These are phyloP conservation scores for Bipolaris sorokiniana DNA, from an alignment of 2,329 filamentous ascomycete genomes.

Conservation along the genomic window DNA sequence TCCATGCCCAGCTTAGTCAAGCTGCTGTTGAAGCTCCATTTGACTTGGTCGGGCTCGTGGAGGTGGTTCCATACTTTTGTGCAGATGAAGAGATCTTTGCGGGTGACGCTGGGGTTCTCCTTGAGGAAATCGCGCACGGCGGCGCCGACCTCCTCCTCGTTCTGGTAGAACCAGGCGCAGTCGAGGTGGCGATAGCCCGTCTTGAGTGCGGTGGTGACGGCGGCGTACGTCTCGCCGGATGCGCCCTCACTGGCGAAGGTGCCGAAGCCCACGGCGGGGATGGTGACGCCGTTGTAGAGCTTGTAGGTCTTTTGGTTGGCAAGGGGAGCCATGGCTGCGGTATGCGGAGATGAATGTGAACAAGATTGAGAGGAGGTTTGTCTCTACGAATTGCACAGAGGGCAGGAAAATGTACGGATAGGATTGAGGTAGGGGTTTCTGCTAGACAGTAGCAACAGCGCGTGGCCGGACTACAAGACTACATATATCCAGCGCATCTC, in stretches of 20 bases:
- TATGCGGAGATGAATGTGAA: neutral
- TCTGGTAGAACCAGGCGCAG: conserved; percentile 73
- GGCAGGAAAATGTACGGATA: neutral
- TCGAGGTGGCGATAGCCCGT: conserved; percentile 70
- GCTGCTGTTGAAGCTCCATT: conserved; percentile 66
- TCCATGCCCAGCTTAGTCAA: conserved; percentile 65
- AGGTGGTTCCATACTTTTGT: conserved; percentile 70
- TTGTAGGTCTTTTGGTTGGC: conserved; percentile 55
- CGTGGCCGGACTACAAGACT: conserved; percentile 6
- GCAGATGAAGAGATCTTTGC: conserved; percentile 71
- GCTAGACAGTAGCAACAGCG: conserved; percentile 1
- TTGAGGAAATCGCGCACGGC: conserved; percentile 66
- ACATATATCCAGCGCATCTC: conserved; percentile 11
- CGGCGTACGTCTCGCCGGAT: conserved; percentile 59
- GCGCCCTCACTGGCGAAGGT: conserved; percentile 74
- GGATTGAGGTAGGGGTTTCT: neutral
- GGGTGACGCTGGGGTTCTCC: conserved; percentile 60
- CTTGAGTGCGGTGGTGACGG: conserved; percentile 65
- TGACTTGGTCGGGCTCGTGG: conserved; percentile 64
- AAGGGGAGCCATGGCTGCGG: conserved; percentile 35
- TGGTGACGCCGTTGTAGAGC: conserved; percentile 65
- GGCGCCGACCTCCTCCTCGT: conserved; percentile 72
- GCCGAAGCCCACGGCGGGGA: conserved; percentile 74
- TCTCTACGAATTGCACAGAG: neutral
- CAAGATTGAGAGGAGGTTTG: neutral